A percentile compares a stretch with the other conserved stretches of the same genome.
Evolutionary conservation across 2,329 filamentous ascomycete species (phyloP).

Genomic region (Fonsecaea pugnacius): DNA sequence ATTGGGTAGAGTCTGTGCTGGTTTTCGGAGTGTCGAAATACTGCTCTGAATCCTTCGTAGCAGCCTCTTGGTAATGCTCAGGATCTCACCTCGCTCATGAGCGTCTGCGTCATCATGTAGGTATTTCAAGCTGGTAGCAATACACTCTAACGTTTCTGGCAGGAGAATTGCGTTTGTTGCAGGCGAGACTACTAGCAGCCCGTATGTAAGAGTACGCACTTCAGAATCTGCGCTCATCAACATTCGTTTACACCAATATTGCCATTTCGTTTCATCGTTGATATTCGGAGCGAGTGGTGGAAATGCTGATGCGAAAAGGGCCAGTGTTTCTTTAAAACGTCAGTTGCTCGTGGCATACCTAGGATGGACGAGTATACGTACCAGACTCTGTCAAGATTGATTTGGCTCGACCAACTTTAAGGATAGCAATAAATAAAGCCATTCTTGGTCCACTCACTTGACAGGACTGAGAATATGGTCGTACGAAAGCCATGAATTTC

Average conservation of each 20-base stretch:
- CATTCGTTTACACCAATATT: slow-evolving; percentile 42
- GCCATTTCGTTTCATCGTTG: slow-evolving; percentile 1
- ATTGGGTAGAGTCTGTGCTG: not conserved
- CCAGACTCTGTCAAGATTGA: slow-evolving; percentile 26
- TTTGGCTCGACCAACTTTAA: slow-evolving; percentile 32
- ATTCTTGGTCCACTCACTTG: slow-evolving; percentile 15
- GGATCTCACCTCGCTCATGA: slow-evolving; percentile 79
- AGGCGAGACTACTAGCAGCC: slow-evolving; percentile 77
- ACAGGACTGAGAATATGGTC: slow-evolving; percentile 16
- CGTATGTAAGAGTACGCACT: slow-evolving; percentile 78
- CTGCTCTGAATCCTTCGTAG: slow-evolving; percentile 26
- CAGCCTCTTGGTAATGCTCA: slow-evolving; percentile 74
- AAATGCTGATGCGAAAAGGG: slow-evolving; percentile 20
- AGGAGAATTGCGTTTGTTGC: slow-evolving; percentile 76
- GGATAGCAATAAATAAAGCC: slow-evolving; percentile 29
- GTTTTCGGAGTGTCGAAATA: slow-evolving; percentile 13
- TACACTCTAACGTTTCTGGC: slow-evolving; percentile 61
- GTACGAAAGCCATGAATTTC: slow-evolving; percentile 28
- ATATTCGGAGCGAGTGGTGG: not conserved
- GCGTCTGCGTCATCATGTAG: slow-evolving; percentile 85
- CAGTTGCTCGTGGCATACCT: not conserved
- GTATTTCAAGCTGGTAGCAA: slow-evolving; percentile 68
- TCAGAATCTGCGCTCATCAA: slow-evolving; percentile 59
- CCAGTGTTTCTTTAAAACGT: slow-evolving; percentile 17
- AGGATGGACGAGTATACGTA: slow-evolving; percentile 5